These are phyloP conservation scores for Fusarium guadeloupense DNA, from an alignment of 2,329 filamentous ascomycete genomes.

Conservation along the genomic window DNA sequence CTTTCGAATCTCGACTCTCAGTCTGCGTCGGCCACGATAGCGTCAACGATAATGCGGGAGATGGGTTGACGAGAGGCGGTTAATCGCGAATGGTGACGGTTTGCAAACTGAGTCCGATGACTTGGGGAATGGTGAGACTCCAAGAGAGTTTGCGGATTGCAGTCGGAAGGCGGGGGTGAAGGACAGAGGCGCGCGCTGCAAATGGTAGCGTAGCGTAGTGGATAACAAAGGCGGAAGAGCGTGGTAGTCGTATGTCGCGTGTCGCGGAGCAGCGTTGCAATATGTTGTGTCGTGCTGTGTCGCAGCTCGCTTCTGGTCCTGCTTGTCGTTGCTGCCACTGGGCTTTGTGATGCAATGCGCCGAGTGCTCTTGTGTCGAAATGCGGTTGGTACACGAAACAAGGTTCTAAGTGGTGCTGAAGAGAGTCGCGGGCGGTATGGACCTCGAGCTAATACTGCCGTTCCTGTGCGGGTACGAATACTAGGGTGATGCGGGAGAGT, in stretches of 20 bases:
- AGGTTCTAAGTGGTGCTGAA: slow-evolving; percentile 40
- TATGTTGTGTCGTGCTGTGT: slow-evolving; percentile 32
- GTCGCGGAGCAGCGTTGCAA: slow-evolving; percentile 32
- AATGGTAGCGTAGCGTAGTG: slow-evolving; percentile 4
- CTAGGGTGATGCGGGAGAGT: slow-evolving; percentile 25
- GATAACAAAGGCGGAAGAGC: slow-evolving; percentile 11
- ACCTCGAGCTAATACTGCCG: slow-evolving; percentile 37
- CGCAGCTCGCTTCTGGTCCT: slow-evolving; percentile 25
- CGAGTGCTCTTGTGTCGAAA: slow-evolving; percentile 38
- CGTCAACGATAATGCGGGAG: slow-evolving; percentile 13
- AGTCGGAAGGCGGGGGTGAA: slow-evolving; percentile 38
- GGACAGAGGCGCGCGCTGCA: slow-evolving; percentile 39
- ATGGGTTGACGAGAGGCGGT: slow-evolving; percentile 4
- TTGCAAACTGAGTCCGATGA: slow-evolving; percentile 12
- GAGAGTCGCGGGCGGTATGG: slow-evolving; percentile 37
- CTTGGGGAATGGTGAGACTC: slow-evolving; percentile 13
- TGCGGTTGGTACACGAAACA: slow-evolving; percentile 43
- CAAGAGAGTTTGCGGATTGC: slow-evolving; percentile 23
- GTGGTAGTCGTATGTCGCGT: slow-evolving; percentile 30
- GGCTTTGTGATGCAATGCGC: slow-evolving; percentile 19
- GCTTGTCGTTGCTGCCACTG: slow-evolving; percentile 30
- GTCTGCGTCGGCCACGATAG: slow-evolving; percentile 22
- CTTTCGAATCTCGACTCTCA: slow-evolving; percentile 20
- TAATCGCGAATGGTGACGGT: slow-evolving; percentile 22
- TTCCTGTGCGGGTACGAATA: slow-evolving; percentile 25